Evolutionary conservation across 2,329 filamentous ascomycete genomes (phyloP).

Genomic region (Talaromyces amestolkiae): DNA sequence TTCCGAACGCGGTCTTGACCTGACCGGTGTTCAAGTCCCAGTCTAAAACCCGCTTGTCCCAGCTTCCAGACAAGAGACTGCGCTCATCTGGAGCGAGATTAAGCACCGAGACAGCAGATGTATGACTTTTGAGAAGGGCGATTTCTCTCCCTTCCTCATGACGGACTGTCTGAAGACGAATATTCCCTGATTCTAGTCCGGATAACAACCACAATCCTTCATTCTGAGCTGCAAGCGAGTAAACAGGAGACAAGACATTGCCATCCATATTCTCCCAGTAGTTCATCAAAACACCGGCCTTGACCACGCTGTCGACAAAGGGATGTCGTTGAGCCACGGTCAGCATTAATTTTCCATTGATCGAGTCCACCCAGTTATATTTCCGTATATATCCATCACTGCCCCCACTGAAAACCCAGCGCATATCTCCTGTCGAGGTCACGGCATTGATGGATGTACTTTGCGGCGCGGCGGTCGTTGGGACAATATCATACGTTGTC

Average conservation of each 20-base stretch:
- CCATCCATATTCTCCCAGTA: constrained; percentile 99
- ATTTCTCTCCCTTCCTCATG: constrained; percentile 95
- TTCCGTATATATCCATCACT: constrained; percentile 95
- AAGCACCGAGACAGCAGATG: constrained; percentile 86
- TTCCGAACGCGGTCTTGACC: constrained; percentile 71
- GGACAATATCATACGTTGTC: constrained; percentile 85
- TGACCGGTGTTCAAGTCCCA: constrained; percentile 92
- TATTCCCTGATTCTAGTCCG: constrained; percentile 83
- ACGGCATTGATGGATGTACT: constrained; percentile 94
- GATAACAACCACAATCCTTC: constrained; percentile 89
- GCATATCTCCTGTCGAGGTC: constrained; percentile 86
- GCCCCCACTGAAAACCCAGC: constrained; percentile 92
- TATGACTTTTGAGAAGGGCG: constrained; percentile 74
- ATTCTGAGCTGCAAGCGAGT: constrained; percentile 87
- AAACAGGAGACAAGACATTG: constrained; percentile 74
- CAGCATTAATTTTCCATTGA: constrained; percentile 88
- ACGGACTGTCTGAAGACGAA: constrained; percentile 88
- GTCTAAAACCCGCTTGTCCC: constrained; percentile 91
- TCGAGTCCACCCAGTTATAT: constrained; percentile 91
- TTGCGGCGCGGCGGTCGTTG: constrained; percentile 93
- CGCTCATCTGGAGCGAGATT: constrained; percentile 79
- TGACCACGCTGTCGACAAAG: constrained; percentile 95
- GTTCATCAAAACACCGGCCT: constrained; percentile 88
- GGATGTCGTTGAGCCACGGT: constrained; percentile 95
- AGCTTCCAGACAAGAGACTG: constrained; percentile 85